phyloP scores from a whole-genome alignment of 1,284 basidiomycete genomes.

The Volvariella volvacea region DNA sequence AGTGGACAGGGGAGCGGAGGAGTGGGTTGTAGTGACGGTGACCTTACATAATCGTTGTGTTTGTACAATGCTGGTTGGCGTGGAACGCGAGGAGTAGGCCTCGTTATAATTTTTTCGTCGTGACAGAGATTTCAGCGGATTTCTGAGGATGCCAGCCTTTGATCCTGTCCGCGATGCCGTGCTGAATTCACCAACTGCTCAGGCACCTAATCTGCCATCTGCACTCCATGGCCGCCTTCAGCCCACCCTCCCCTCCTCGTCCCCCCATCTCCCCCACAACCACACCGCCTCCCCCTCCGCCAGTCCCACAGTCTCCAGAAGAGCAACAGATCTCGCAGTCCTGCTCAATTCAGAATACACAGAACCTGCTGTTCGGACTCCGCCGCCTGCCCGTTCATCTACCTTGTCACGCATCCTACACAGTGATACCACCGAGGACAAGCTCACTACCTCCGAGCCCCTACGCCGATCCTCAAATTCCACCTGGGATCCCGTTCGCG shows the following conservation, averaged over 20 bases:
- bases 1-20: constrained; percentile 24
- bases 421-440: constrained; percentile 27
- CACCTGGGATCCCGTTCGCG: constrained; percentile 3
- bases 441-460: constrained; percentile 31
- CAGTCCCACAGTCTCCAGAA: constrained; percentile 43
- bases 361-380: constrained; percentile 21
- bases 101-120: constrained; percentile 9
- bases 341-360: constrained; percentile 56
- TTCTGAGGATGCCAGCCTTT: constrained; percentile 61
- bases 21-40: constrained; percentile 1
- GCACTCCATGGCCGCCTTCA: constrained; percentile 15
- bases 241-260: not conserved
- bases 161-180: constrained; percentile 80
- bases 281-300: constrained; percentile 24
- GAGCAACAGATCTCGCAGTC: constrained; percentile 64
- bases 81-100: constrained; percentile 2
- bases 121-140: constrained; percentile 6
- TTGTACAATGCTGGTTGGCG: not conserved
- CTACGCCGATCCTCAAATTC: constrained; percentile 23
- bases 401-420: constrained; percentile 48
- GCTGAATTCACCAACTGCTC: constrained; percentile 49
- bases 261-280: not conserved
- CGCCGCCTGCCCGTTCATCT: constrained; percentile 29
- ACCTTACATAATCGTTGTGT: constrained; percentile 1
- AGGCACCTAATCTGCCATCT: constrained; percentile 14